These are phyloP conservation scores for Sanghuangporus baumii DNA, from an alignment of 1,284 basidiomycete species.

Conservation along the genomic window DNA sequence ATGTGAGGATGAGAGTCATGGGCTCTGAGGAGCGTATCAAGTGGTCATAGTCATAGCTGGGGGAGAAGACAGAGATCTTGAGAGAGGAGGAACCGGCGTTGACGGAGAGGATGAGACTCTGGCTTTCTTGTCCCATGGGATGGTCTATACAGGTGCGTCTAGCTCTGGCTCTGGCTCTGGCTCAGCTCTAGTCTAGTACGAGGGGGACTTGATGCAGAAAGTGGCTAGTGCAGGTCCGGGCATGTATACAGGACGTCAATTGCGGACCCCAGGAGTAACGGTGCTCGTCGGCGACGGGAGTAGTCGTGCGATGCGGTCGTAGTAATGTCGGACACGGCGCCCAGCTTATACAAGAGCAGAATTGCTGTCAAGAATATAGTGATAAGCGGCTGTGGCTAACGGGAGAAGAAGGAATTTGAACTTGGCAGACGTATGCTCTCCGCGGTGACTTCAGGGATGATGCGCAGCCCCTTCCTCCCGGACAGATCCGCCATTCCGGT, in stretches of 20 bases:
- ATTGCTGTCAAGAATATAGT: too few relatives aligned
- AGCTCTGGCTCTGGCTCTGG: neutral
- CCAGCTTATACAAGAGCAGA: neutral
- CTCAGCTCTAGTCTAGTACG: neutral
- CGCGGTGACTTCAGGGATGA: conserved; percentile 2
- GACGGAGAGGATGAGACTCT: conserved; percentile 47
- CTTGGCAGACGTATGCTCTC: neutral
- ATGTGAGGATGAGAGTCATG: conserved; percentile 43
- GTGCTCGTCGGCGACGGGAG: neutral
- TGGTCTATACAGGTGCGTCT: neutral
- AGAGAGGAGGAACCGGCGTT: conserved; percentile 76
- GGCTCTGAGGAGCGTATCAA: conserved; percentile 25
- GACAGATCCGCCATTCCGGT: neutral
- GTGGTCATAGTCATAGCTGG: conserved; percentile 21
- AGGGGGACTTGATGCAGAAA: neutral
- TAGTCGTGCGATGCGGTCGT: neutral
- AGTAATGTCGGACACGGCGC: neutral
- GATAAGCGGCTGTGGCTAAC: too few relatives aligned
- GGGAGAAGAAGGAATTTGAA: neutral
- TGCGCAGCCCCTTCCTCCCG: neutral
- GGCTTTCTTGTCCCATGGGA: neutral
- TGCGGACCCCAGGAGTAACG: neutral
- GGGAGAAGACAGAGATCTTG: conserved; percentile 64
- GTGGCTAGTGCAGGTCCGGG: neutral
- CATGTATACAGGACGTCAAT: neutral